Evolutionary conservation across 768 basidiomycete genomes (phyloP).

Genomic region (Chlorophyllum brunneum): DNA sequence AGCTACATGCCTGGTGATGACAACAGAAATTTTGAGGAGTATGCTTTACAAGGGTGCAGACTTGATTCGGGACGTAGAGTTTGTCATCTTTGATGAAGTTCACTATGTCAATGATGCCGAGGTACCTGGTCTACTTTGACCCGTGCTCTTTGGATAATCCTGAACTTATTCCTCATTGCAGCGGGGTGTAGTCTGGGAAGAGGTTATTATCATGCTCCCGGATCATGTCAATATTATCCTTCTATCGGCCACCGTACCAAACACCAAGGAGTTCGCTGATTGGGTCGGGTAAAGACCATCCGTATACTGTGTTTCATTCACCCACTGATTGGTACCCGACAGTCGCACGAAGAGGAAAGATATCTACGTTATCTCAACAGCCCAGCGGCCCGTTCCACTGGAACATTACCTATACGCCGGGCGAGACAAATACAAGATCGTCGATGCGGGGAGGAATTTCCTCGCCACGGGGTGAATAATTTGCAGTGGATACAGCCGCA

Average conservation of each 20-base stretch:
- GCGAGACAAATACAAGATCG: conserved; percentile 90
- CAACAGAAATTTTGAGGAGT: conserved; percentile 94
- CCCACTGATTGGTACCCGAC: conserved; percentile 11
- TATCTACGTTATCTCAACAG: conserved; percentile 97
- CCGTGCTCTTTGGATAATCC: neutral
- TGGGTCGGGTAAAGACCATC: conserved; percentile 86
- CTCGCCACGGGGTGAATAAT: conserved; percentile 67
- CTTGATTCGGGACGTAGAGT: conserved; percentile 97
- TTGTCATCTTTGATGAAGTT: conserved; percentile 99
- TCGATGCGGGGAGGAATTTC: conserved; percentile 77
- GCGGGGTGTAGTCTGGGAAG: conserved; percentile 99
- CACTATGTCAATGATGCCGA: conserved; percentile 99
- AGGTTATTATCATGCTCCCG: conserved; percentile 99
- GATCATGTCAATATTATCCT: conserved; percentile 98
- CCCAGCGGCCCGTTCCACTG: conserved; percentile 92
- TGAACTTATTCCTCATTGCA: conserved; percentile 27
- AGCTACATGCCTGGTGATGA: conserved; percentile 95
- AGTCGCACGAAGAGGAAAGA: conserved; percentile 99
- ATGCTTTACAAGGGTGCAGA: conserved; percentile 99
- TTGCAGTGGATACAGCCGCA: neutral
- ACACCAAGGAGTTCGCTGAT: conserved; percentile 96
- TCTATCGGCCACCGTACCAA: conserved; percentile 95
- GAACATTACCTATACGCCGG: conserved; percentile 97
- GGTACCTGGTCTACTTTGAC: conserved; percentile 39
- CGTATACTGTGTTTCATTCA: neutral